Evolutionary conservation across 441 rosid genomes (phyloP).

Genomic region (Biscutella laevigata): DNA sequence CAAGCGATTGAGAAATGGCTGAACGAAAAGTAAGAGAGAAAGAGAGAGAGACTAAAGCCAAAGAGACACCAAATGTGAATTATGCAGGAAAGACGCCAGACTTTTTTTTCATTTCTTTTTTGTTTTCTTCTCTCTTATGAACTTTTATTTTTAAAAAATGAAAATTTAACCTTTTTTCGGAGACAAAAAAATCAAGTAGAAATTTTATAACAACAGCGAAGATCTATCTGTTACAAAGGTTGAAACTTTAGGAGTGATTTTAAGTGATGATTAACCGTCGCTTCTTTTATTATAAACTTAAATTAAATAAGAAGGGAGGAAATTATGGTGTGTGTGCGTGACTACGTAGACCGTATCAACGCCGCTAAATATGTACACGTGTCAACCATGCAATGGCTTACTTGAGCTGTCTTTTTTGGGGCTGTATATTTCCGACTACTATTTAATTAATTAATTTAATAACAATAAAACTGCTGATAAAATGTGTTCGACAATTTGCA

Average conservation of each 20-base stretch:
- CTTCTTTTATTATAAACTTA: neutral
- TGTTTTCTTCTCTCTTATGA: neutral
- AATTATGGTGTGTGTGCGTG: conserved; percentile 20
- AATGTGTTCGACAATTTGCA: too few relatives aligned
- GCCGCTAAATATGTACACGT: conserved; percentile 19
- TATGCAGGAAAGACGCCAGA: conserved; percentile 27
- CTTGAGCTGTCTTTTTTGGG: conserved; percentile 17
- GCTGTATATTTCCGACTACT: too few relatives aligned
- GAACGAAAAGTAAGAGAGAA: neutral
- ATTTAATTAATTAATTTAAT: too few relatives aligned
- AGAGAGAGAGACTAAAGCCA: neutral
- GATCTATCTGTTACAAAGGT: conserved; percentile 24
- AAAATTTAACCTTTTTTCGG: neutral
- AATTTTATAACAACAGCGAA: conserved; percentile 13
- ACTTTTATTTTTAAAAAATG: neutral
- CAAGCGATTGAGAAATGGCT: conserved; percentile 3
- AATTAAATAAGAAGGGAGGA: neutral
- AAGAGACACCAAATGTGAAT: conserved; percentile 29
- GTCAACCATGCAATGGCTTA: conserved; percentile 24
- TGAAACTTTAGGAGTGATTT: conserved; percentile 7
- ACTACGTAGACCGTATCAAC: conserved; percentile 20
- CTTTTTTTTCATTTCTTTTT: conserved; percentile 7
- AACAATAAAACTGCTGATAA: too few relatives aligned
- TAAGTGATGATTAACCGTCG: conserved; percentile 5
- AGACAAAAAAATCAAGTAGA: neutral